Evolutionary conservation across 108 stramenopile genomes (phyloP), one percentile per base, ranked within the genome.

Genomic region (Nannochloropsis oceanica): DNA sequence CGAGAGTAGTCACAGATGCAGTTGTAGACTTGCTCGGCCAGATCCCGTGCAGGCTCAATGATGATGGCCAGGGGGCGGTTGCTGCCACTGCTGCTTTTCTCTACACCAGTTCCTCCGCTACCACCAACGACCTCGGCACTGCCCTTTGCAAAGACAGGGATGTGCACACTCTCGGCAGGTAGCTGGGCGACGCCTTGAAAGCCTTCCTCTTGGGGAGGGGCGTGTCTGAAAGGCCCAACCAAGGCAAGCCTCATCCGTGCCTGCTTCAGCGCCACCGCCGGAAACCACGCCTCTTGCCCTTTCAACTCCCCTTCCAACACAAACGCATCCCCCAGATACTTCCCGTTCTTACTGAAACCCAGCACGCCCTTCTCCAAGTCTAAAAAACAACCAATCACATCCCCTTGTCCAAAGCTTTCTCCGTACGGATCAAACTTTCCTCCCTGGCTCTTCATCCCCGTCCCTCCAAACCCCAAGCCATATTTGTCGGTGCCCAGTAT

Each of bases 1-100:
- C 59, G 59, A n/a, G 59, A 73, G 59, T 73, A 12, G 18, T 25
- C 88, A 26, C 43, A 85, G 80, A 91, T 42, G 81, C 73, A 86
- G 25, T 83, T 79, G 79, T 91, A 90, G 13, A 92, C 90, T 79
- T 92, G 92, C 87, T 92, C 92, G 12, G 92, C 92, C 46, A 92
- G 89, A 81, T 92, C 92, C 25, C 89, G 82, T 13, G 91, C 80
- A 22, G 92, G 92, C 82, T 92, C 92, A 25, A 92, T 43, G 73
- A 92, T 90, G 27, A 92, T 89, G 26, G 91, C 91, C 79, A 86
- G 42, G 12, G 91, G 90, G 26, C 46, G 50, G 24, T 90, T 82
- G n/a, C 84, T 27, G 43, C 84, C 11, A 26, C 27, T 59, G 42
- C 44, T n/a, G 34, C 34, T 34, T 34, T 34, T 34, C 34, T 34